Percentiles rank a stretch among this genome's conserved stretches.
These are phyloP conservation scores for Ascoidea rubescens DNA, from an alignment of 805 yeast species.

Conservation along the genomic window DNA sequence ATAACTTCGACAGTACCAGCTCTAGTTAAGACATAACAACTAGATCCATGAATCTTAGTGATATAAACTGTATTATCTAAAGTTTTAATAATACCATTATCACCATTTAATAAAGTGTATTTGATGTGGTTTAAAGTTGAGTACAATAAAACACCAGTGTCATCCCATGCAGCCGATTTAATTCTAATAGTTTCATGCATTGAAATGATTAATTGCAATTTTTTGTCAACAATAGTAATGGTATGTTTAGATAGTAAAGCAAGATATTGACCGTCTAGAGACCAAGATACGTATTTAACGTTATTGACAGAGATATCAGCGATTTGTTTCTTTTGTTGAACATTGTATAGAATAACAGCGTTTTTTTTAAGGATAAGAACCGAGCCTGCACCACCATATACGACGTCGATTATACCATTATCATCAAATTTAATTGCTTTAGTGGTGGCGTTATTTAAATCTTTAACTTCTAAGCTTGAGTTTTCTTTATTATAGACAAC, in stretches of 20 bases:
- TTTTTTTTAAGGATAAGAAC: constrained; percentile 61
- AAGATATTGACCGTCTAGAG: constrained; percentile 71
- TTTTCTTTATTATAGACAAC: constrained; percentile 58
- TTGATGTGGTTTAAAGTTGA: constrained; percentile 93
- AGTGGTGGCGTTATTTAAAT: constrained; percentile 68
- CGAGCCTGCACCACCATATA: constrained; percentile 71
- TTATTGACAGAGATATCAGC: constrained; percentile 57
- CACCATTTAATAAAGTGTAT: constrained; percentile 87
- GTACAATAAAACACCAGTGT: constrained; percentile 77
- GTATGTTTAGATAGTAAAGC: constrained; percentile 89
- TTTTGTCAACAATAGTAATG: constrained; percentile 73
- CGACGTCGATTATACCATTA: constrained; percentile 49
- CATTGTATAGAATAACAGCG: constrained; percentile 73
- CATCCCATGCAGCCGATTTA: constrained; percentile 97
- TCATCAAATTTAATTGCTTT: constrained; percentile 63
- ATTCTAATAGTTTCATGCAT: constrained; percentile 95
- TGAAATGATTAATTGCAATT: constrained; percentile 62
- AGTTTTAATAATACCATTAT: constrained; percentile 87
- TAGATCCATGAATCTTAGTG: constrained; percentile 52
- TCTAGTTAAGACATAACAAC: constrained; percentile 73
- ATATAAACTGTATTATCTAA: constrained; percentile 80
- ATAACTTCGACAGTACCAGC: constrained; percentile 71
- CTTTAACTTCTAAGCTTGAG: constrained; percentile 68
- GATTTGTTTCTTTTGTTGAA: constrained; percentile 77
- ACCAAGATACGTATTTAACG: constrained; percentile 84